A percentile compares a stretch with the other conserved stretches of the same genome.
phyloP scores from a whole-genome alignment of 139 green algal genomes.

The Closterium sp. region DNA sequence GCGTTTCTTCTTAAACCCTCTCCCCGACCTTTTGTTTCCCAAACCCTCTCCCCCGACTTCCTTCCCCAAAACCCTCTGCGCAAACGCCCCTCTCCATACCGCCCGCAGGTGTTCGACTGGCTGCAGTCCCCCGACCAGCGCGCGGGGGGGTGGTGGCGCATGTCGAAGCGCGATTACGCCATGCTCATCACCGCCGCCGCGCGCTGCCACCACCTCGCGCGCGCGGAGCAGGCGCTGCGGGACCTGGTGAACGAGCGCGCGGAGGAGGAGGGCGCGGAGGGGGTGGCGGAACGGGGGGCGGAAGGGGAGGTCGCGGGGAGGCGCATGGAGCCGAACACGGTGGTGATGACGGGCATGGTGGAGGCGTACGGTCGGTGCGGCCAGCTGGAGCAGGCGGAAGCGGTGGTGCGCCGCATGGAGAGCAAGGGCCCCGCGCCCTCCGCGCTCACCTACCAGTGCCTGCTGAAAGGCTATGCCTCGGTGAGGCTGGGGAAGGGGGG shows the following conservation, averaged over 20 bases:
- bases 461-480: neutral
- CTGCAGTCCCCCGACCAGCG: neutral
- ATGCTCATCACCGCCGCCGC: constrained; percentile 7
- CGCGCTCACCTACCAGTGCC: constrained; percentile 2
- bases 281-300: neutral
- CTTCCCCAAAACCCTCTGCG: too few species aligned
- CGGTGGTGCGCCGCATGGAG: constrained; percentile 6
- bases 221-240: neutral
- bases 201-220: neutral
- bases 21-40: neutral
- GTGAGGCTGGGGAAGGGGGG: neutral
- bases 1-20: neutral
- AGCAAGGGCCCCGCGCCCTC: neutral
- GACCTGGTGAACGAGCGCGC: neutral
- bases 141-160: neutral
- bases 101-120: neutral
- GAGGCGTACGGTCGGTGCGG: neutral
- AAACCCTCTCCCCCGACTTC: neutral
- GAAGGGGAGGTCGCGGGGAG: neutral
- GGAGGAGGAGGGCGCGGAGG: neutral
- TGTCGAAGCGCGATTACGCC: neutral
- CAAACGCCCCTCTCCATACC: neutral
- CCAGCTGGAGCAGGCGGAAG: neutral
- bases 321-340: neutral
- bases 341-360: neutral